Base-by-base conservation (phyloP, 352 stramenopile species). In the Globisporangium lucens region DNA sequence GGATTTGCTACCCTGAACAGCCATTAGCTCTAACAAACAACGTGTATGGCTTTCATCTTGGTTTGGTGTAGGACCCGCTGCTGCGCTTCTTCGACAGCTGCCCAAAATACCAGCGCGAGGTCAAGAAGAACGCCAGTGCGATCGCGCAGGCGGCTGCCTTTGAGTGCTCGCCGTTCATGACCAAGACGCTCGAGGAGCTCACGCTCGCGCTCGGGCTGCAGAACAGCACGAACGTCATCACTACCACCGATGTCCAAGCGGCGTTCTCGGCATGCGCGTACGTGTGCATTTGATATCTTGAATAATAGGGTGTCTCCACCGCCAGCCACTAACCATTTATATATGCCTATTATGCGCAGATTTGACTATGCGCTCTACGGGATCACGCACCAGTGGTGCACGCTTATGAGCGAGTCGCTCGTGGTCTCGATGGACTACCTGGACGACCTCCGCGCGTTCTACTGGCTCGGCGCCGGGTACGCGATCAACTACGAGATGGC, bases 401-500 rank as follows among this genome's bases (percentile, higher is more conserved):
- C 80, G 36, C 72, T 89, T 22, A 77, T 92, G 63, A 73, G 70
- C 2, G 61, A 74, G 56, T 46, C 65, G n/a, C 75, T 81, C 47
- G 65, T 91, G 41, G 60, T 82, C 7, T 69, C 72, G 8, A 49
- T 89, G 10, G 86, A 94, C 71, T 94, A 85, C 57, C 68, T 75
- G 4, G 81, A 88, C 35, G 83, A 94, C 46, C 72, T 94, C 8
- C 79, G 90, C 62, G 72, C 77, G 41, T 94, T 89, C 70, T 92
- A 91, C 64, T 63, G 87, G 56, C 79, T 85, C 36, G 82, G 76
- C 0, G 75, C 72, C 0, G 86, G 83, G 4, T 83, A 83, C 70
- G 69, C 77, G 20, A 89, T 94, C 66, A 89, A 90, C 63, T 91
- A 90, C 66, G 78, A 91, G 64, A 94, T 94, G 67, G 79, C 86